A percentile compares a stretch with the other conserved stretches of the same genome.
These are phyloP conservation scores for Odontarrhena argentea DNA, from an alignment of 345 rosid genomes.

Conservation along the genomic window DNA sequence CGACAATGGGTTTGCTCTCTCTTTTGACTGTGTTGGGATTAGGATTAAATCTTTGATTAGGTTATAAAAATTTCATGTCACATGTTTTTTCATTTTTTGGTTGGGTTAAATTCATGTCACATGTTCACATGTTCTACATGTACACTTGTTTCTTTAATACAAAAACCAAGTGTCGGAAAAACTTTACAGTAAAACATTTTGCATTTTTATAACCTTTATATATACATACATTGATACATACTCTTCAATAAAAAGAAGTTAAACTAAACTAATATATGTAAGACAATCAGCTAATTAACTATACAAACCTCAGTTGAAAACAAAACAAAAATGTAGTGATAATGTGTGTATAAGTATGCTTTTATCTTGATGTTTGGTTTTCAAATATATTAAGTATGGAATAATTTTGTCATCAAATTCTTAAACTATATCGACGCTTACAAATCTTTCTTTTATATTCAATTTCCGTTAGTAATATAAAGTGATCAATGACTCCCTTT, in stretches of 20 bases:
- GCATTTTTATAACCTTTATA: neutral
- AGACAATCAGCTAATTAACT: no score
- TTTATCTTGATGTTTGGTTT: neutral
- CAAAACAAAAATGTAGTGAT: no score
- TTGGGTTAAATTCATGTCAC: conserved; percentile 7
- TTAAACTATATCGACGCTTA: no score
- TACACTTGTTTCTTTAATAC: neutral
- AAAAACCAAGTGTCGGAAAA: neutral
- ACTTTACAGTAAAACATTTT: neutral
- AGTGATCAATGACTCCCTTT: no score
- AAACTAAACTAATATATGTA: no score
- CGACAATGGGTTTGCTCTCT: neutral
- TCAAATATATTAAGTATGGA: neutral
- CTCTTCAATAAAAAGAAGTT: no score
- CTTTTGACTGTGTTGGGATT: neutral
- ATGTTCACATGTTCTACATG: conserved; percentile 22
- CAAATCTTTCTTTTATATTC: no score
- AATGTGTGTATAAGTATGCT: no score
- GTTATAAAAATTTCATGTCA: conserved; percentile 14
- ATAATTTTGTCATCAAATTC: neutral
- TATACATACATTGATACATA: neutral
- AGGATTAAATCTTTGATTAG: neutral
- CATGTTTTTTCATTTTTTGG: neutral
- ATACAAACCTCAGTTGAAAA: no score
- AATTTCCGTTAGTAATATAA: no score